These are phyloP conservation scores for Cairneyella variabilis DNA, from an alignment of 495 filamentous ascomycete genomes.

Conservation along the genomic window DNA sequence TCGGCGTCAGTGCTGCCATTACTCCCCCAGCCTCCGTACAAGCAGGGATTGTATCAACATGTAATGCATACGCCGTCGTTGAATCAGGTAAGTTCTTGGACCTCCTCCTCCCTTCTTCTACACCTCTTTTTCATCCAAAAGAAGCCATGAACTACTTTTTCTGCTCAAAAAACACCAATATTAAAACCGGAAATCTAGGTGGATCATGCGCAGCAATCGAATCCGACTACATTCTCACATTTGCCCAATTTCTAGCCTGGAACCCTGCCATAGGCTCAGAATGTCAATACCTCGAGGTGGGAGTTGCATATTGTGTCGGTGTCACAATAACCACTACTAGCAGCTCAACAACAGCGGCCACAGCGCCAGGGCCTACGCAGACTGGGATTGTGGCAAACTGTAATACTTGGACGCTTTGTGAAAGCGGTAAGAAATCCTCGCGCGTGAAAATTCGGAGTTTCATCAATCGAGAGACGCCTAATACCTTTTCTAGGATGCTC, in stretches of 20 bases:
- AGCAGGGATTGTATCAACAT: too few relatives aligned
- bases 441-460: too few relatives aligned
- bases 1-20: background rate
- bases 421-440: background rate
- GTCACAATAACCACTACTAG: background rate
- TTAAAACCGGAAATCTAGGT: background rate
- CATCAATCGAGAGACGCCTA: background rate
- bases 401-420: background rate
- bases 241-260: constrained; percentile 4
- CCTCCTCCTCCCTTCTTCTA: too few relatives aligned
- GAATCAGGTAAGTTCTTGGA: too few relatives aligned
- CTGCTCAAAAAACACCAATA: background rate
- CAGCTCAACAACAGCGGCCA: background rate
- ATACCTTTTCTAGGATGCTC: background rate
- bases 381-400: constrained; percentile 8
- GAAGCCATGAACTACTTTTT: background rate
- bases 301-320: constrained; percentile 2
- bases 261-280: constrained; percentile 1
- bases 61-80: too few relatives aligned
- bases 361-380: constrained; percentile 6
- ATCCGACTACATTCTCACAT: background rate
- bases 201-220: constrained; percentile 3
- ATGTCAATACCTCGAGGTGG: background rate
- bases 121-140: too few relatives aligned
- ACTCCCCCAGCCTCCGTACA: background rate